phyloP scores from a whole-genome alignment of 116 monocot species.

The Phalaenopsis hybrid region DNA sequence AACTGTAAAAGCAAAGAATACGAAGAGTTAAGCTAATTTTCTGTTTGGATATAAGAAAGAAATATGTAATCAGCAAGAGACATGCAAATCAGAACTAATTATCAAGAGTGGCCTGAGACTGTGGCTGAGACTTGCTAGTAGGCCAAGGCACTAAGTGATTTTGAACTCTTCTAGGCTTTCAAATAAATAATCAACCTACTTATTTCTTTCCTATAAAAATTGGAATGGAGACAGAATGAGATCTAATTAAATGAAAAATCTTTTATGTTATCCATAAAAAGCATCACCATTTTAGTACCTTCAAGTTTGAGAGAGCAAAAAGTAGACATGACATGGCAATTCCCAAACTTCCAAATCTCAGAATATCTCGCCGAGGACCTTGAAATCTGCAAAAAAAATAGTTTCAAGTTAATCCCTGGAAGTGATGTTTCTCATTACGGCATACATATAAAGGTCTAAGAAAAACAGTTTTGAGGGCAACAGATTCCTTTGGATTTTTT shows the following conservation, averaged over 20 bases:
- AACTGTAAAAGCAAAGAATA: no score
- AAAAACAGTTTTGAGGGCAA: no score
- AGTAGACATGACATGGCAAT: slow-evolving; percentile 77
- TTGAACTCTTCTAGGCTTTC: neutral
- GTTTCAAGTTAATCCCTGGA: no score
- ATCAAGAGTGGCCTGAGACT: no score
- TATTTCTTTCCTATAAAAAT: neutral
- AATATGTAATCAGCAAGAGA: no score
- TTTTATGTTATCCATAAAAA: neutral
- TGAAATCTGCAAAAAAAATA: slow-evolving; percentile 26
- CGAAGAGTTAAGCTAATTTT: no score
- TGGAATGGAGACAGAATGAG: neutral
- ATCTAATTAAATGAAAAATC: neutral
- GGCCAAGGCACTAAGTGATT: neutral
- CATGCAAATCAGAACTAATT: no score
- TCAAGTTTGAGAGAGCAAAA: slow-evolving; percentile 72
- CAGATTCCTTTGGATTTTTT: no score
- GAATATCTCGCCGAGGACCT: slow-evolving; percentile 73
- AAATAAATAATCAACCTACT: neutral
- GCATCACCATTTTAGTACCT: slow-evolving; percentile 16
- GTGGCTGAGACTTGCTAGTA: neutral
- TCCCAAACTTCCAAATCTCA: slow-evolving; percentile 96
- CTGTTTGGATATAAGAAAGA: no score
- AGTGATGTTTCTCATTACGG: no score
- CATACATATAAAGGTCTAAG: no score